These are phyloP conservation scores for Penicillium concentricum DNA, from an alignment of 2,329 filamentous ascomycete genomes.

Conservation along the genomic window DNA sequence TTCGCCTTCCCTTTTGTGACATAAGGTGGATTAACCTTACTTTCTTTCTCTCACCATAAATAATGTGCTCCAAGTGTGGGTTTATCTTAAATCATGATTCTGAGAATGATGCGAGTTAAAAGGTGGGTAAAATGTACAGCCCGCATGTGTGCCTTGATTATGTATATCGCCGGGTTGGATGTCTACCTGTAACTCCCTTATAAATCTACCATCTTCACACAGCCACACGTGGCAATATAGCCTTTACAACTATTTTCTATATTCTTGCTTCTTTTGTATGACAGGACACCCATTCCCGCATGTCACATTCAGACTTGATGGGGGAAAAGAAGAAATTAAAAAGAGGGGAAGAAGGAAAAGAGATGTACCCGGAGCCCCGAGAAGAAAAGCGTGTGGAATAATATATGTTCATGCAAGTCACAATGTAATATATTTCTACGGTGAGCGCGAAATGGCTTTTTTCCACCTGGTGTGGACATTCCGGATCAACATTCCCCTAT, in stretches of 20 bases:
- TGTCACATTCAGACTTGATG: not conserved
- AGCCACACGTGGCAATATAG: not conserved
- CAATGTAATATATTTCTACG: not conserved
- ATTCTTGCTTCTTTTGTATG: not conserved
- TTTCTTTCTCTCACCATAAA: not conserved
- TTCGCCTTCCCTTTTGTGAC: not conserved
- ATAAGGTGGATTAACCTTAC: fast-evolving
- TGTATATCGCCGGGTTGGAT: not conserved
- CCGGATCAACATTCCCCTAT: conserved; percentile 2
- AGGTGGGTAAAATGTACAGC: not conserved
- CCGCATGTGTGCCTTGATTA: not conserved
- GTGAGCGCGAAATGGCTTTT: not conserved
- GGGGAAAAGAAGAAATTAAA: not conserved
- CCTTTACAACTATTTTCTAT: not conserved
- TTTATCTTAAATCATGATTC: not conserved
- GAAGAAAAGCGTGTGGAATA: not conserved
- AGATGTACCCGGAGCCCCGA: not conserved
- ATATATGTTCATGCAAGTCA: not conserved
- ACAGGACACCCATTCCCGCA: not conserved
- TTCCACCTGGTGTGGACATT: not conserved
- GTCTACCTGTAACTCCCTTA: too few relatives aligned
- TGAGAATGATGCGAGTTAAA: not conserved
- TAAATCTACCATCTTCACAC: not conserved
- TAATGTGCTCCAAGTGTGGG: not conserved
- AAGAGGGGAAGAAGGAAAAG: not conserved